Percentiles rank a stretch among this genome's conserved stretches.
Evolutionary conservation across 768 basidiomycete genomes (phyloP).

Genomic region (Cystobasidiopsis lactophilus): DNA sequence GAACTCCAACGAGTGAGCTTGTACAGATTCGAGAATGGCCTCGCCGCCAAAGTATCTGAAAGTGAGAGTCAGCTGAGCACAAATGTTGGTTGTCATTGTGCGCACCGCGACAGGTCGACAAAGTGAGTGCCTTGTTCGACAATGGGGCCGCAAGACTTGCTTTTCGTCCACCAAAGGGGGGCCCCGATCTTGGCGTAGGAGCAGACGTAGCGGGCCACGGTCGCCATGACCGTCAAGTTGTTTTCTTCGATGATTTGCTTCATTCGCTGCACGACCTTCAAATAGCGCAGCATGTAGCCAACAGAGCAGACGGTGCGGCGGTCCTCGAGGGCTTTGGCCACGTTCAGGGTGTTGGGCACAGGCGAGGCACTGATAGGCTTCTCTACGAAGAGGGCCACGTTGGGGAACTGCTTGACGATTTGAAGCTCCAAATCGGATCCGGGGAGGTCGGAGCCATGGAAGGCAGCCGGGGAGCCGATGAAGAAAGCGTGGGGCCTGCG

Average conservation of each 20-base stretch:
- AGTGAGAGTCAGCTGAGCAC: background rate
- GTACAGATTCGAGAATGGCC: slow-evolving; percentile 47
- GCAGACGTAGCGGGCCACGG: slow-evolving; percentile 80
- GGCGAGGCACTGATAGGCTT: slow-evolving; percentile 19
- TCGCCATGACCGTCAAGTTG: slow-evolving; percentile 82
- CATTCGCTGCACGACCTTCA: slow-evolving; percentile 87
- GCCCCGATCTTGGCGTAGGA: slow-evolving; percentile 47
- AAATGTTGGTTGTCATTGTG: background rate
- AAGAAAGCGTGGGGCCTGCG: slow-evolving; percentile 17
- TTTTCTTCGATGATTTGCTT: slow-evolving; percentile 88
- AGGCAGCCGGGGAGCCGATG: slow-evolving; percentile 19
- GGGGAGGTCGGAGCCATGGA: slow-evolving; percentile 15
- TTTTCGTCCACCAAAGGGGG: slow-evolving; percentile 84
- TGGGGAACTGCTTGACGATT: slow-evolving; percentile 32
- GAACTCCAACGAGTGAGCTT: slow-evolving; percentile 61
- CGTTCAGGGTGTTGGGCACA: slow-evolving; percentile 11
- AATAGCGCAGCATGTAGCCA: slow-evolving; percentile 70
- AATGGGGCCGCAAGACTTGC: slow-evolving; percentile 38
- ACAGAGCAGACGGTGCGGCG: slow-evolving; percentile 14
- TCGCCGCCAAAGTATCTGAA: slow-evolving; percentile 96
- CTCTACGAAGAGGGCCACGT: slow-evolving; percentile 19
- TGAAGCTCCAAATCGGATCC: slow-evolving; percentile 19
- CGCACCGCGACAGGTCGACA: slow-evolving; percentile 12
- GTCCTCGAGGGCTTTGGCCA: slow-evolving; percentile 13
- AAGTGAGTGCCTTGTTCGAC: slow-evolving; percentile 91